These are phyloP conservation scores for Fistulifera pelliculosa DNA, from an alignment of 108 stramenopile species.

Conservation along the genomic window DNA sequence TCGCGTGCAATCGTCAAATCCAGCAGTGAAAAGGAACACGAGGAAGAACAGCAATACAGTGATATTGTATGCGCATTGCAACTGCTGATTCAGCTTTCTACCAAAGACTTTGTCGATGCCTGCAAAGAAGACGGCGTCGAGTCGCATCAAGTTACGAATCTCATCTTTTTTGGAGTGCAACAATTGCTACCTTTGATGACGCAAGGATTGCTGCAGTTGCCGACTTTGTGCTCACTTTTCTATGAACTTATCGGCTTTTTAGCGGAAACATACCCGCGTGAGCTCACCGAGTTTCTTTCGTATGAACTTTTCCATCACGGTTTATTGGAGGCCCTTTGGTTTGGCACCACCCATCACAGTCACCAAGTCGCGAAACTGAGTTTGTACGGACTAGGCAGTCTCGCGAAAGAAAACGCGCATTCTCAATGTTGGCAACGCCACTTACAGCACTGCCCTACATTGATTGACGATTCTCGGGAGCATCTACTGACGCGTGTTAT, in stretches of 20 bases:
- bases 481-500: constrained; percentile 68
- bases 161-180: constrained; percentile 81
- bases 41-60: constrained; percentile 79
- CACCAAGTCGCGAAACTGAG: constrained; percentile 54
- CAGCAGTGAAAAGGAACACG: constrained; percentile 26
- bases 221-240: constrained; percentile 63
- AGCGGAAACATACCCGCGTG: constrained; percentile 77
- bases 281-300: constrained; percentile 57
- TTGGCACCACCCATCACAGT: constrained; percentile 79
- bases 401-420: constrained; percentile 53
- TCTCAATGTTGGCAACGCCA: constrained; percentile 27
- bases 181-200: constrained; percentile 83
- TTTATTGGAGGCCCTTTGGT: constrained; percentile 70
- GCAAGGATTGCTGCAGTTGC: constrained; percentile 72
- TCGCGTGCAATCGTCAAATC: constrained; percentile 32
- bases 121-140: constrained; percentile 36
- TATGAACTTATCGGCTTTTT: constrained; percentile 77
- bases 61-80: constrained; percentile 79
- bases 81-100: constrained; percentile 70
- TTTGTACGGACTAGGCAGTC: constrained; percentile 60
- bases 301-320: constrained; percentile 64
- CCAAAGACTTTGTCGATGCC: constrained; percentile 79
- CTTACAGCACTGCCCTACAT: constrained; percentile 32
- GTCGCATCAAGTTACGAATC: constrained; percentile 66
- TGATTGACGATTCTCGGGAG: constrained; percentile 48